These are phyloP conservation scores for Naegleria gruberi DNA, from an alignment of 208 protist genomes.

Conservation along the genomic window DNA sequence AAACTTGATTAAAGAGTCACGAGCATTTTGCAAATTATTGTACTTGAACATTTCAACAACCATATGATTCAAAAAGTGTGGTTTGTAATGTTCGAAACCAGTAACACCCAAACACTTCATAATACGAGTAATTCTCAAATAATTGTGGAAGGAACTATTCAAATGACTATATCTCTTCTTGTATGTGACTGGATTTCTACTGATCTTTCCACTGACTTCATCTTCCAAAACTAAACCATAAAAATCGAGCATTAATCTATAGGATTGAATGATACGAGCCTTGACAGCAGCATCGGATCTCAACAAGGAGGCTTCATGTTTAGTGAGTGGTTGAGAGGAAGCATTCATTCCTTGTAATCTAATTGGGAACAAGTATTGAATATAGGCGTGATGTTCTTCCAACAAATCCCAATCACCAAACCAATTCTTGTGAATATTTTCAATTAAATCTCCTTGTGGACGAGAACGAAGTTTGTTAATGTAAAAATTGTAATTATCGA, in stretches of 20 bases:
- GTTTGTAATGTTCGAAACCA: slow-evolving; percentile 53
- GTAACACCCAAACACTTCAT: slow-evolving; percentile 59
- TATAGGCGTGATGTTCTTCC: slow-evolving; percentile 58
- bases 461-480: slow-evolving; percentile 24
- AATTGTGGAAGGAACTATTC: slow-evolving; percentile 47
- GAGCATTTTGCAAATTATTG: neutral
- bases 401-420: slow-evolving; percentile 36
- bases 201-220: slow-evolving; percentile 23
- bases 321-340: slow-evolving; percentile 52
- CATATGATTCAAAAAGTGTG: slow-evolving; percentile 50
- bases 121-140: slow-evolving; percentile 60
- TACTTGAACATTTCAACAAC: slow-evolving; percentile 44
- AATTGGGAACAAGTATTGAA: slow-evolving; percentile 69
- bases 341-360: slow-evolving; percentile 55
- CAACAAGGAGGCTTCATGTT: slow-evolving; percentile 45
- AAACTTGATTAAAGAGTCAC: neutral
- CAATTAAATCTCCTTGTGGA: slow-evolving; percentile 41
- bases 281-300: slow-evolving; percentile 42
- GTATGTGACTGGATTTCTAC: neutral
- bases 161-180: slow-evolving; percentile 46
- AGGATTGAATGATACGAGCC: slow-evolving; percentile 42
- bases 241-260: slow-evolving; percentile 61
- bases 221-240: slow-evolving; percentile 54
- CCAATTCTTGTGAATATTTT: slow-evolving; percentile 48
- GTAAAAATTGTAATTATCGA: slow-evolving; percentile 39